Evolutionary conservation across 106 monocot genomes (phyloP).

Genomic region (Apostasia ramifera): DNA sequence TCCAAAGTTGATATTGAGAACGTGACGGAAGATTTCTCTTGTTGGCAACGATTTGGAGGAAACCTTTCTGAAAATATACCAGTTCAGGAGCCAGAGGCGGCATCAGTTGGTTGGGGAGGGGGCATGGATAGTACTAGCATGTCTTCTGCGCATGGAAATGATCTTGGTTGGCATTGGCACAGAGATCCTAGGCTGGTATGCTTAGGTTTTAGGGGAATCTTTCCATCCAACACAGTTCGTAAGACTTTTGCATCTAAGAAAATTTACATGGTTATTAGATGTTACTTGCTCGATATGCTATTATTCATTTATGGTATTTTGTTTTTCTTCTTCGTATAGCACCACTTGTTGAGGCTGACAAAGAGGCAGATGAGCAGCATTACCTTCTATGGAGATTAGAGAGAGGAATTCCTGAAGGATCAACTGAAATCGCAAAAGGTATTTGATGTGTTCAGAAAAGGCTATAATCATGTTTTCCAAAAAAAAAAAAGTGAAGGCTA

Average conservation of each 20-base stretch:
- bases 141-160: conserved; percentile 55
- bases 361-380: conserved; percentile 60
- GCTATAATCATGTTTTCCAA: too few species aligned
- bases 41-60: conserved; percentile 92
- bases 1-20: conserved; percentile 94
- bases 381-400: conserved; percentile 82
- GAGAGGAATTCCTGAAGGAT: conserved; percentile 93
- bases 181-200: conserved; percentile 72
- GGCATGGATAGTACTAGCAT: conserved; percentile 39
- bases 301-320: background rate
- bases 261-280: background rate
- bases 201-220: conserved; percentile 91
- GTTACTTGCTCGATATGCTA: background rate
- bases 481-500: too few species aligned
- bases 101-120: conserved; percentile 69
- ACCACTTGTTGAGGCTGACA: conserved; percentile 79
- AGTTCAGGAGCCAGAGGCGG: conserved; percentile 57
- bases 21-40: conserved; percentile 48
- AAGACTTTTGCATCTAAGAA: conserved; percentile 16
- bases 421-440: conserved; percentile 95
- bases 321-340: conserved; percentile 38
- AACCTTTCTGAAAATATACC: conserved; percentile 13
- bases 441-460: background rate
- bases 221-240: conserved; percentile 71
- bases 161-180: conserved; percentile 76